Percentiles rank a stretch among this genome's conserved stretches.
Conservation (phyloP, 257 asterid species). For the Solanum pennellii region DNA sequence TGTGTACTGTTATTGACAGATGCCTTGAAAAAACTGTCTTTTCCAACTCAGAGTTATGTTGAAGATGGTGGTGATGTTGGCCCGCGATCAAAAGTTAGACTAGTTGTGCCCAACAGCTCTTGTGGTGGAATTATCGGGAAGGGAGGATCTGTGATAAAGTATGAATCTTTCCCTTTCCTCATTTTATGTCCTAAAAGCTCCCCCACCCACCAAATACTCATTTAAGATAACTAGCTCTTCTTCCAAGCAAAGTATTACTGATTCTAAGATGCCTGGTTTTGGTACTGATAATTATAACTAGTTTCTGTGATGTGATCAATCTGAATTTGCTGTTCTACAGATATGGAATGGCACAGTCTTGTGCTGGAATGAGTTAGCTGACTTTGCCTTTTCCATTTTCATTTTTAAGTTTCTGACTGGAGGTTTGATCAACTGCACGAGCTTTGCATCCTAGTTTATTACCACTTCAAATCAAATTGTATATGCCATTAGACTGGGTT, state of each 20-base stretch:
- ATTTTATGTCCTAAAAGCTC: background rate
- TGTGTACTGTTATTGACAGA: background rate
- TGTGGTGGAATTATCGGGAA: slow-evolving; percentile 99
- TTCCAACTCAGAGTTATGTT: slow-evolving; percentile 47
- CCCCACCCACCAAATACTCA: background rate
- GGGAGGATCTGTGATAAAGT: slow-evolving; percentile 90
- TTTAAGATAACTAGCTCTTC: background rate
- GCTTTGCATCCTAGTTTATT: background rate
- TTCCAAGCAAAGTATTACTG: background rate
- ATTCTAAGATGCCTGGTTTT: background rate
- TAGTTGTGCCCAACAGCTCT: slow-evolving; percentile 90
- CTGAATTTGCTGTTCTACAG: background rate
- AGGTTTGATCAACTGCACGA: background rate
- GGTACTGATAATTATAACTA: background rate
- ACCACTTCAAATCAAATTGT: background rate
- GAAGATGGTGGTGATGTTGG: slow-evolving; percentile 67
- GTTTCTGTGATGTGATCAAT: background rate
- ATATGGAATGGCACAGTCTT: background rate
- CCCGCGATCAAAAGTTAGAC: slow-evolving; percentile 59
- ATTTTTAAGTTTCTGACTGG: background rate
- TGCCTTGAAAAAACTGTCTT: background rate
- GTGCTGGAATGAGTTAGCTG: background rate
- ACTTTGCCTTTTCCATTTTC: background rate
- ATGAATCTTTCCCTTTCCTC: background rate
- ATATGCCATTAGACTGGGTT: background rate